phyloP scores from a whole-genome alignment of 306 rosid genomes.

The Rosa lucieae region DNA sequence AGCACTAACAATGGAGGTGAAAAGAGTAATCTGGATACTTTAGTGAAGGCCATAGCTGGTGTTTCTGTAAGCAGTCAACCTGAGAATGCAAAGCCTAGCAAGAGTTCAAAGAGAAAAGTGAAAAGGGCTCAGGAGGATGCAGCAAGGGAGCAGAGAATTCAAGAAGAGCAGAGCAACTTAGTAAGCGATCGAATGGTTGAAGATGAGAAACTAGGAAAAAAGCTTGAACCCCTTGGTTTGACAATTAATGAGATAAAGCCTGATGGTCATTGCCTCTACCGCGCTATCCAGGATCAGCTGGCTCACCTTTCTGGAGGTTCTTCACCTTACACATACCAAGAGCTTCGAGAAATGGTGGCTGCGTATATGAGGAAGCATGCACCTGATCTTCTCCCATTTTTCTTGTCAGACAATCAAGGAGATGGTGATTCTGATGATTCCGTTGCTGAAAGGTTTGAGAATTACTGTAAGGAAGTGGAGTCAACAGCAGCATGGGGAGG shows the following conservation, averaged over 20 bases:
- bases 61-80: slow-evolving; percentile 64
- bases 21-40: slow-evolving; percentile 60
- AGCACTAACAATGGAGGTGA: slow-evolving; percentile 46
- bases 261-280: slow-evolving; percentile 92
- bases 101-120: slow-evolving; percentile 68
- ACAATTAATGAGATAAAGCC: slow-evolving; percentile 77
- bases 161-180: slow-evolving; percentile 73
- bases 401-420: slow-evolving; percentile 55
- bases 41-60: slow-evolving; percentile 89
- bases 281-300: slow-evolving; percentile 85
- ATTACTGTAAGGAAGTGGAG: slow-evolving; percentile 82
- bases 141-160: slow-evolving; percentile 83
- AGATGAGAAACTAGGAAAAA: slow-evolving; percentile 66
- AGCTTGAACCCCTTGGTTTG: slow-evolving; percentile 84
- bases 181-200: slow-evolving; percentile 75
- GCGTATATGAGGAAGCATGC: slow-evolving; percentile 72
- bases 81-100: slow-evolving; percentile 60
- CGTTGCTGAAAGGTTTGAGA: slow-evolving; percentile 60
- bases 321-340: slow-evolving; percentile 67
- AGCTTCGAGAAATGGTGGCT: slow-evolving; percentile 79
- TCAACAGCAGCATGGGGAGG: slow-evolving; percentile 98
- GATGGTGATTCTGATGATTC: slow-evolving; percentile 54
- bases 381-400: slow-evolving; percentile 74
- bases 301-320: slow-evolving; percentile 49
- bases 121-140: slow-evolving; percentile 82